Conservation (phyloP, 495 filamentous ascomycete genomes). For the Penicillium pancosmium region DNA sequence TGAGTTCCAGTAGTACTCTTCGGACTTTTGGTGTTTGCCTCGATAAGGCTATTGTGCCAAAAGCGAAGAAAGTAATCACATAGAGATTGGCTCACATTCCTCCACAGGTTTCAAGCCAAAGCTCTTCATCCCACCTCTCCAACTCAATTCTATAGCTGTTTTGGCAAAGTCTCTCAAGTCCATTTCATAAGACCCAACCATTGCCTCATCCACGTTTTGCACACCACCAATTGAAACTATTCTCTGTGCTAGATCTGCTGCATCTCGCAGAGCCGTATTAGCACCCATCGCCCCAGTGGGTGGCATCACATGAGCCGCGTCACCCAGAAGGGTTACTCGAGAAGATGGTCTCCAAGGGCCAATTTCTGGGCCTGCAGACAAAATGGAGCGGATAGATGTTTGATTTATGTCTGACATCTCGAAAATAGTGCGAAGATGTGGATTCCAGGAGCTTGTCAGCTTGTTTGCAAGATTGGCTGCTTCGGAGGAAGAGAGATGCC, state of each 20-base stretch:
- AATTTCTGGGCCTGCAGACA: slow-evolving; percentile 44
- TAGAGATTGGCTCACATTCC: slow-evolving; percentile 25
- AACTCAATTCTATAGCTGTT: slow-evolving; percentile 27
- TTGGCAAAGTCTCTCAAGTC: slow-evolving; percentile 31
- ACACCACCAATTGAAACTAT: slow-evolving; percentile 30
- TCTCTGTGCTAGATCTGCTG: slow-evolving; percentile 29
- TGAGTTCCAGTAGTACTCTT: no score
- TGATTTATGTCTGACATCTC: slow-evolving; percentile 35
- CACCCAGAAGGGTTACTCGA: slow-evolving; percentile 62
- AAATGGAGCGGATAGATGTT: slow-evolving; percentile 34
- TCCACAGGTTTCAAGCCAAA: slow-evolving; percentile 33
- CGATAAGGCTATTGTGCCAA: no score
- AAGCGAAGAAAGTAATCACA: background rate
- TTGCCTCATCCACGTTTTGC: slow-evolving; percentile 26
- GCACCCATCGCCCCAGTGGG: slow-evolving; percentile 62
- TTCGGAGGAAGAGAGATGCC: slow-evolving; percentile 20
- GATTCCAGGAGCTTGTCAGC: slow-evolving; percentile 32
- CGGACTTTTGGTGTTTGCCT: no score
- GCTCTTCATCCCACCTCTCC: slow-evolving; percentile 28
- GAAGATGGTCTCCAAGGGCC: slow-evolving; percentile 33
- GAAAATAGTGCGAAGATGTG: slow-evolving; percentile 37
- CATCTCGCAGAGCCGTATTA: slow-evolving; percentile 56
- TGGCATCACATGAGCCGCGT: slow-evolving; percentile 64
- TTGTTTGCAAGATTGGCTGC: slow-evolving; percentile 24
- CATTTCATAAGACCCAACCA: slow-evolving; percentile 34